Base-by-base conservation (phyloP, 495 filamentous ascomycete genomes). In the Tuber magnatum region DNA sequence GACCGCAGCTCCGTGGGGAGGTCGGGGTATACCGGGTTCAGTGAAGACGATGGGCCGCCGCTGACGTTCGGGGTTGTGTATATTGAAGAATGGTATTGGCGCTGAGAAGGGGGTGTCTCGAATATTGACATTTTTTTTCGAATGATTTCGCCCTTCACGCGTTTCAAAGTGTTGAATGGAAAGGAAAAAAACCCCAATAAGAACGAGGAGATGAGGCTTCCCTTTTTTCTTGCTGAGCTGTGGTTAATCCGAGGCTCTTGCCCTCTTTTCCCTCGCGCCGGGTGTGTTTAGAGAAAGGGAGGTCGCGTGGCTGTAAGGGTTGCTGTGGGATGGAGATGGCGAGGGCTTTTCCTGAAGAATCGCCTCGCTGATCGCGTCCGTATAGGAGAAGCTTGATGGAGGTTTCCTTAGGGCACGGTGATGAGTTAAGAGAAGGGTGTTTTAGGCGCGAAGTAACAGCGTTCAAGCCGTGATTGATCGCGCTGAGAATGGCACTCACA, bases 61-160 rank as follows among this genome's bases (percentile, higher is more conserved):
- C 73, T 83, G 71, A 48, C 79, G 74, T 73, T 84, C 79, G 78
- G 76, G 73, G 56, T 75, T 72, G 71, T 80, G 79, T 73, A 78
- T 69, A 46, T 75, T 39, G 71, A 76, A 77, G 44, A 78, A 68
- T 74, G 82, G 80, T 73, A 80, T 81, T 79, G 83, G 75, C 75
- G 82, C 73, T 73, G 83, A 44, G 78, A 81, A 73, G 75, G 70
- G 75, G 65, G 85, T 79, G 72, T 81, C 75, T 74, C 78, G 81
- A 73, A 79, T 71, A 73, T 83, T 75, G 72, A 75, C 78, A 74
- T 76, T 41, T 70, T 38, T 48, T 46, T 51, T 73, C 51, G n/a
- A 61, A 61, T 16, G 8, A 61, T 32, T 32, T 61, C 24, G 14
- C 56, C 56, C 32, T 18, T 65, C 28, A 65, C 56, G 56, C 56